Evolutionary conservation across 345 rosid genomes (phyloP).

Genomic region (Ceriops zippeliana): DNA sequence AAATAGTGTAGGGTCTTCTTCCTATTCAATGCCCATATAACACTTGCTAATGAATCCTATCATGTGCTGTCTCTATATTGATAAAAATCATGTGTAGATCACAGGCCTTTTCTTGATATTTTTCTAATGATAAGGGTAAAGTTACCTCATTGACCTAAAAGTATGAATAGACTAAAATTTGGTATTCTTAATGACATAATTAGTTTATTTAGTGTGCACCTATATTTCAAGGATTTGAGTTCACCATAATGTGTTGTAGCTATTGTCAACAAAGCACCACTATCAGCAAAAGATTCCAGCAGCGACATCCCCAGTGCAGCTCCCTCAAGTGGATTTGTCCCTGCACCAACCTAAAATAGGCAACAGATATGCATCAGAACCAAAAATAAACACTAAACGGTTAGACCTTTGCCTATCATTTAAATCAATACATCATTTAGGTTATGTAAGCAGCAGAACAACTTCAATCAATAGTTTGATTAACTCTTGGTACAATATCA

Average conservation of each 20-base stretch:
- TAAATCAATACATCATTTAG: no score
- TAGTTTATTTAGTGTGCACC: constrained; percentile 35
- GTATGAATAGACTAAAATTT: neutral
- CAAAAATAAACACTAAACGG: no score
- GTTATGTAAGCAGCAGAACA: no score
- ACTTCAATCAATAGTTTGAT: no score
- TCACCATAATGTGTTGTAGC: constrained; percentile 95
- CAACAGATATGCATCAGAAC: constrained; percentile 6
- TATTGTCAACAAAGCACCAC: constrained; percentile 72
- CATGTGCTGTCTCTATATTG: no score
- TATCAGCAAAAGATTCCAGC: constrained; percentile 76
- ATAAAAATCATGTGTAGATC: no score
- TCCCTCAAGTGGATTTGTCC: constrained; percentile 98
- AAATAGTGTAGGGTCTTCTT: no score
- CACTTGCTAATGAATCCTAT: no score
- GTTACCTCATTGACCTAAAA: constrained; percentile 1
- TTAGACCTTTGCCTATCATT: no score
- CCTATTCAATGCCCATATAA: no score
- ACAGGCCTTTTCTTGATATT: no score
- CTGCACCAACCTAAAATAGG: constrained; percentile 73
- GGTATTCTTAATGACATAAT: neutral
- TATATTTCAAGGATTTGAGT: constrained; percentile 87
- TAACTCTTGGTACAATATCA: neutral
- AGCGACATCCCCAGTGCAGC: constrained; percentile 93
- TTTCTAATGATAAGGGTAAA: no score